Percentiles rank a stretch among this genome's conserved stretches.
Conservation (phyloP, 2,329 filamentous ascomycete species). For the Neurospora crassa region DNA sequence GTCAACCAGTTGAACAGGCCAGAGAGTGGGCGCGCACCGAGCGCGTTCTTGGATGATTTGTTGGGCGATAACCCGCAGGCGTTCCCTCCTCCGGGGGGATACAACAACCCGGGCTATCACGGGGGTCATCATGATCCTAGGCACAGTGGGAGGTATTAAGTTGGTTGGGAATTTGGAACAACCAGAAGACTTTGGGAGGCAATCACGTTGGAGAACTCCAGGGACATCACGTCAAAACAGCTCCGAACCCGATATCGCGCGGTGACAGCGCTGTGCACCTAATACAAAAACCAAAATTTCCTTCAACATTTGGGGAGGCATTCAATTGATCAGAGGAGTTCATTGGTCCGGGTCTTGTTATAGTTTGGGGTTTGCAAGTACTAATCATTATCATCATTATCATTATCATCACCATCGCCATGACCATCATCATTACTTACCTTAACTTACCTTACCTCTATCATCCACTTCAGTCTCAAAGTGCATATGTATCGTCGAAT, state of each 20-base stretch:
- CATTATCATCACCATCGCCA: neutral
- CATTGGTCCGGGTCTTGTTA: neutral
- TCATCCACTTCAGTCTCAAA: neutral
- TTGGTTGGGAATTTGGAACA: neutral
- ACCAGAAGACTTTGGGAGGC: neutral
- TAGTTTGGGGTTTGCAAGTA: neutral
- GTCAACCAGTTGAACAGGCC: slow-evolving; percentile 52
- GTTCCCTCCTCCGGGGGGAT: slow-evolving; percentile 31
- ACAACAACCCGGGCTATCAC: slow-evolving; percentile 1
- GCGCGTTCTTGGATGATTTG: slow-evolving; percentile 82
- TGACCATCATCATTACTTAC: neutral
- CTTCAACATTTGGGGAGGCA: neutral
- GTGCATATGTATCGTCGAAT: neutral
- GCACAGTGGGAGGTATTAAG: slow-evolving; percentile 9
- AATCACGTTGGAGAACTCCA: neutral
- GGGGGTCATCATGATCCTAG: neutral
- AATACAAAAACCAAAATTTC: neutral
- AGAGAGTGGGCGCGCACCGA: slow-evolving; percentile 66
- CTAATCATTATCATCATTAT: neutral
- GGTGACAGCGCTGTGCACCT: neutral
- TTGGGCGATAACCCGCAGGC: slow-evolving; percentile 62
- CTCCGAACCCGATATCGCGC: neutral
- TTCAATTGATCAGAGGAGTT: slow-evolving; percentile 1
- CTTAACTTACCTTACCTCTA: neutral
- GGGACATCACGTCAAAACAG: neutral